These are phyloP conservation scores for Sonneratia caseolaris DNA, from an alignment of 345 rosid genomes.

Conservation along the genomic window DNA sequence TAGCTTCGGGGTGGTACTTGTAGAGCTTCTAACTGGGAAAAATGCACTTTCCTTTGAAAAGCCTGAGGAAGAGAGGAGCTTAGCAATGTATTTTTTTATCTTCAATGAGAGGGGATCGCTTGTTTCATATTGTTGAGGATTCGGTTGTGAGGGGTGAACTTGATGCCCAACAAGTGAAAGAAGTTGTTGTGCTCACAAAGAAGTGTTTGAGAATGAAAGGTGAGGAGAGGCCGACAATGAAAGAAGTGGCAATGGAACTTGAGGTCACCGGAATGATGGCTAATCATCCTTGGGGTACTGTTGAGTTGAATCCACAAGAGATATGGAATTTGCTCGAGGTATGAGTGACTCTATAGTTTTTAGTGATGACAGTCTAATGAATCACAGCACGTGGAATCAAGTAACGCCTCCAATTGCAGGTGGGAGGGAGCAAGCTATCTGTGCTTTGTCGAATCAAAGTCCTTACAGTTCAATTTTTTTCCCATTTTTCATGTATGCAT, in stretches of 20 bases:
- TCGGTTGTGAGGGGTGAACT: slow-evolving; percentile 1
- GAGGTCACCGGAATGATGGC: neutral
- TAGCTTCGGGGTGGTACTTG: slow-evolving; percentile 32
- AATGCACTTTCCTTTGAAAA: slow-evolving; percentile 14
- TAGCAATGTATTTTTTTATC: slow-evolving; percentile 23
- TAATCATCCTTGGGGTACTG: neutral
- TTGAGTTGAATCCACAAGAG: neutral
- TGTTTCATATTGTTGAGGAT: slow-evolving; percentile 17
- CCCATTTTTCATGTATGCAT: too few relatives aligned
- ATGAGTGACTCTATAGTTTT: too few relatives aligned
- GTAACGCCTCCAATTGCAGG: too few relatives aligned
- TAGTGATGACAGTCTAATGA: too few relatives aligned
- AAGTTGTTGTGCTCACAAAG: slow-evolving; percentile 16
- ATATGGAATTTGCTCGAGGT: too few relatives aligned
- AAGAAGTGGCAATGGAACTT: slow-evolving; percentile 20
- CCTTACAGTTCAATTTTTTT: too few relatives aligned
- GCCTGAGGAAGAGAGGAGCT: slow-evolving; percentile 20
- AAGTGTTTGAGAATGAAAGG: slow-evolving; percentile 26
- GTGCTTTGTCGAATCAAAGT: too few relatives aligned
- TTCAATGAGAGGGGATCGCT: slow-evolving; percentile 14
- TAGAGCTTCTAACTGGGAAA: slow-evolving; percentile 30
- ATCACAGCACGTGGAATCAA: too few relatives aligned
- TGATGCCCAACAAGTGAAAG: slow-evolving; percentile 8
- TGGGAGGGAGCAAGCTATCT: too few relatives aligned
- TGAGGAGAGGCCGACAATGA: slow-evolving; percentile 28